Evolutionary conservation across 2,329 filamentous ascomycete species (phyloP), one percentile per base, ranked within the genome.

Genomic region (Aphanocladium album): DNA sequence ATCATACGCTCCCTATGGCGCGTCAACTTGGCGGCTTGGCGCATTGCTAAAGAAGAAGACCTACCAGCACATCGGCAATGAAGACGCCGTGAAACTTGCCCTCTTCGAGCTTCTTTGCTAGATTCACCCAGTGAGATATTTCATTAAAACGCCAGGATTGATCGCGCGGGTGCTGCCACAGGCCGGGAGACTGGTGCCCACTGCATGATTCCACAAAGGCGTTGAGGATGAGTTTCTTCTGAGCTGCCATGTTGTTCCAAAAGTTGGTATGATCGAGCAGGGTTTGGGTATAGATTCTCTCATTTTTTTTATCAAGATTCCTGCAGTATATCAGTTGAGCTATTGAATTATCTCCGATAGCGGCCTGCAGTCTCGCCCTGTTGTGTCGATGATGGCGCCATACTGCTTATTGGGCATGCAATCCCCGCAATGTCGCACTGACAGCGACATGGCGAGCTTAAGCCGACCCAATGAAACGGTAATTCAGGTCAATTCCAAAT

Each of bases 81-180:
- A 88, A 88, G 19, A 88, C 85, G 14, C 83, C 84, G 58, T 88
- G 84, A 64, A 88, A 86, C 55, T 86, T 84, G 16, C 81, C 84
- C 2, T 77, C 64, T 33, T 70, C 68, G 0, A 70, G 64, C 17
- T 66, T 58, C 53, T 69, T 62, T 0, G 84, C 85, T 0, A 89
- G 73, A 52, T 83, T 77, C 0, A 82, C 77, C 85, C 86, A 89
- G 63, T 87, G 82, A 4, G 80, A 72, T 47, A 87, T 72, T 46
- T 80, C 77, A 66, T 84, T 85, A 69, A 89, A 89, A 21, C 83
- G 73, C 64, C 79, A 78, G 1, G 85, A 88, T 61, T 81, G 75
- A 64, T 89, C 86, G 12, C 83, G 74, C 1, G 86, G 87, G 67
- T 89, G 86, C 30, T 80, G 77, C 86, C 86, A 79, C 7, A 78